Base-by-base conservation (phyloP, 2,329 filamentous ascomycete species). In the Colletotrichum caudatum region DNA sequence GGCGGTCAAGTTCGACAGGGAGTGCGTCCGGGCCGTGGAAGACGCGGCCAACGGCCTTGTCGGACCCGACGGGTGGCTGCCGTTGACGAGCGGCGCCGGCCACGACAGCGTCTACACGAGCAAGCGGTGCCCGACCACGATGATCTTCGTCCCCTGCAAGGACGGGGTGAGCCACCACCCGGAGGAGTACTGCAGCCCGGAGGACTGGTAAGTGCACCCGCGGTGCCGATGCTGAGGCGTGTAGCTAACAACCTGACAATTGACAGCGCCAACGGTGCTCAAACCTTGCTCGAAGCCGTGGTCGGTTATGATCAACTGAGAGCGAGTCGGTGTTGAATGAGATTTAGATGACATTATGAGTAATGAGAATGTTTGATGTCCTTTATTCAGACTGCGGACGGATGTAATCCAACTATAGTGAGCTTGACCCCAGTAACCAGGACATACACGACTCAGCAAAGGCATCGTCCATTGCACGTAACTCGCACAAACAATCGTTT, bases 101-200 rank as follows among this genome's bases (percentile, higher is more conserved):
- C 83, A 83, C 48, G 84, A 83, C 74, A 90, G 86, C 74, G 89
- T 91, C 7, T 89, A 90, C 72, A 86, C 89, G 7, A 89, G 85
- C 56, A 85, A 86, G 74, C 82, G 83, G 48, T 88, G 87, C 56
- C 90, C 90, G 20, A 91, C 89, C 2, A 87, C 87, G 54, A 92
- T 92, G 90, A 89, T 92, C 37, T 92, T 92, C 75, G 87, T 91
- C 23, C 89, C 89, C 5, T 91, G 88, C 73, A 86, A 84, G 76
- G 86, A 90, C 75, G 90, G 90, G 1, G 80, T 92, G 26, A 90
- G 88, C 75, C 90, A 92, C 77, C 87, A 91, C 75, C 90, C 90
- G 2, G 84, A 87, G 56, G 90, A 92, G 76, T 91, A 89, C 75
- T 88, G 87, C 48, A 86, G 84, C 53, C 84, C 85, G 0, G 88